These are phyloP conservation scores for Erigeron philadelphicus DNA, from an alignment of 140 eudicot species.

Conservation along the genomic window DNA sequence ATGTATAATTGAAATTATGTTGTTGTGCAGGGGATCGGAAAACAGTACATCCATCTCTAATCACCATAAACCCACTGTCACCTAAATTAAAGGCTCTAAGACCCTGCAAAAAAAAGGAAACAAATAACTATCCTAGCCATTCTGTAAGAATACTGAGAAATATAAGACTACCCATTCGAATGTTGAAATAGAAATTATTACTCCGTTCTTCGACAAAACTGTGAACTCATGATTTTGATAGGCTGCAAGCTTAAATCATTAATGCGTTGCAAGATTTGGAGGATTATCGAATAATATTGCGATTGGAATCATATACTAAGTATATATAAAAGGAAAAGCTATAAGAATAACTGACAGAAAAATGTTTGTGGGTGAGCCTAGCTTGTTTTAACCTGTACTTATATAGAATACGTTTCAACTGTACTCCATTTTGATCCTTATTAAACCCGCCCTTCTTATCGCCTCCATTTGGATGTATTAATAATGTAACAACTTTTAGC, in stretches of 20 bases:
- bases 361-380: not conserved
- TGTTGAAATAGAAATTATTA: not conserved
- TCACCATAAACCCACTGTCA: conserved; percentile 80
- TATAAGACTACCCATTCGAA: not conserved
- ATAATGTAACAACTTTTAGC: not conserved
- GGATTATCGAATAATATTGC: not conserved
- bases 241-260: too few relatives aligned
- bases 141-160: not conserved
- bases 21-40: conserved; percentile 38
- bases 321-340: not conserved
- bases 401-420: not conserved
- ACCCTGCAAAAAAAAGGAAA: conserved; percentile 35
- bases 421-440: not conserved
- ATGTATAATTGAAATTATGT: conserved; percentile 73
- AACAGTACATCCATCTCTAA: conserved; percentile 72
- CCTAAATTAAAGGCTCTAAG: conserved; percentile 74
- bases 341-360: not conserved
- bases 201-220: too few relatives aligned
- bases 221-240: too few relatives aligned
- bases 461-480: not conserved
- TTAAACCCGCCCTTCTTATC: not conserved
- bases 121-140: not conserved
- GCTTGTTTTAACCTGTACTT: not conserved
- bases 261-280: not conserved
- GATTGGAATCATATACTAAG: not conserved